Conservation (phyloP, 139 green algal genomes). For the Desmodesmus armatus region DNA sequence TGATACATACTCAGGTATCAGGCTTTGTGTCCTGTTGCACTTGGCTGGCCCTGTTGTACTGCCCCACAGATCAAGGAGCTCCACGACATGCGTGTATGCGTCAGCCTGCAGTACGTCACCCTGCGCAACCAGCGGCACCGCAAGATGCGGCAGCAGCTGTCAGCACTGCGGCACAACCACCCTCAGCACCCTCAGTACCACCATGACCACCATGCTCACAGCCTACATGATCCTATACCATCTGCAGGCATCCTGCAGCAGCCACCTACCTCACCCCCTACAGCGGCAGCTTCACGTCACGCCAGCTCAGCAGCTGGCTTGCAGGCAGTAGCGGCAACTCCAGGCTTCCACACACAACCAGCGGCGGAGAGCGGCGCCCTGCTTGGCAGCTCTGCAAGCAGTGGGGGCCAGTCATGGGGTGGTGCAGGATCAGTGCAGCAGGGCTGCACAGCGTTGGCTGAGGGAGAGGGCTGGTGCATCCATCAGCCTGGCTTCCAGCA, state of each 20-base stretch:
- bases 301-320: neutral
- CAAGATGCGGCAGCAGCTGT: neutral
- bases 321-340: too few relatives aligned
- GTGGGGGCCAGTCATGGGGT: too few relatives aligned
- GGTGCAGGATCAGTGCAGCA: too few relatives aligned
- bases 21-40: too few relatives aligned
- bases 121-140: slow-evolving; percentile 20
- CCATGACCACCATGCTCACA: neutral
- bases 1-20: too few relatives aligned
- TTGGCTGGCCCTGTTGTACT: too few relatives aligned
- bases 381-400: too few relatives aligned
- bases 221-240: neutral
- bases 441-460: neutral
- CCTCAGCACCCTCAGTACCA: neutral
- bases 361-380: too few relatives aligned
- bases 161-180: slow-evolving; percentile 16
- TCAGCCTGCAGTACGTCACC: slow-evolving; percentile 9
- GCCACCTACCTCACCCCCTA: neutral
- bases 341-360: too few relatives aligned
- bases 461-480: neutral
- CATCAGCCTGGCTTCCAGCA: too few relatives aligned
- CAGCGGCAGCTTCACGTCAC: slow-evolving; percentile 7
- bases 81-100: slow-evolving; percentile 1
- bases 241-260: neutral
- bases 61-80: slow-evolving; percentile 25